These are phyloP conservation scores for Penicillium nordicum DNA, from an alignment of 2,329 filamentous ascomycete genomes.

Conservation along the genomic window DNA sequence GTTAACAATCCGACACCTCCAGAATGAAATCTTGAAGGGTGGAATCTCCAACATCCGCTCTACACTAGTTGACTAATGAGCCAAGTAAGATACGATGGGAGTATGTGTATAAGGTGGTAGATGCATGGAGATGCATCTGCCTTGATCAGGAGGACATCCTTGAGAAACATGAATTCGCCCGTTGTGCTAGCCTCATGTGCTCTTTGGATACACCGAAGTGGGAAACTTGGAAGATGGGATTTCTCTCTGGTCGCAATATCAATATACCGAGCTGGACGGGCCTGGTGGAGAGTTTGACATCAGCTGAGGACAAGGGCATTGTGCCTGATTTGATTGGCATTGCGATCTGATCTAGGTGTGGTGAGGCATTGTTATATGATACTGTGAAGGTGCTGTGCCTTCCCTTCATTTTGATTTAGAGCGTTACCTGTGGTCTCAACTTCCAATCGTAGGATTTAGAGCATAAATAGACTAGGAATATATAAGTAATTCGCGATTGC, in stretches of 20 bases:
- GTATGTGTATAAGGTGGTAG: conserved; percentile 2
- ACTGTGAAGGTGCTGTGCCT: too few species aligned
- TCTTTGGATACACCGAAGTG: conserved; percentile 1
- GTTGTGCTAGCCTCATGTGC: conserved; percentile 1
- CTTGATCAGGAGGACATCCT: not conserved
- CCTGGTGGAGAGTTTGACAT: not conserved
- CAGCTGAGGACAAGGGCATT: not conserved
- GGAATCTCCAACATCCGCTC: too few species aligned
- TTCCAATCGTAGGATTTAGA: too few species aligned
- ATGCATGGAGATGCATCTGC: conserved; percentile 6
- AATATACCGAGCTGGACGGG: not conserved
- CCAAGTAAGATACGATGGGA: not conserved
- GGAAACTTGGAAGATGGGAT: conserved; percentile 5
- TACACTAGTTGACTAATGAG: too few species aligned
- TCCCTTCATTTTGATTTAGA: too few species aligned
- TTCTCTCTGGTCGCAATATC: not conserved
- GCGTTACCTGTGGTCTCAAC: too few species aligned
- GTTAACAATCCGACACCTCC: too few species aligned
- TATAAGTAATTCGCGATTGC: too few species aligned
- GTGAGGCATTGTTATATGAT: too few species aligned
- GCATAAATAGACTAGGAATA: too few species aligned
- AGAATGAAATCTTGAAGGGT: not conserved
- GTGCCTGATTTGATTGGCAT: not conserved
- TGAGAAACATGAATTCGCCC: conserved; percentile 1
- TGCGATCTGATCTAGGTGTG: not conserved